phyloP scores from a whole-genome alignment of 305 asterid species.

The Rubia peregrina region DNA sequence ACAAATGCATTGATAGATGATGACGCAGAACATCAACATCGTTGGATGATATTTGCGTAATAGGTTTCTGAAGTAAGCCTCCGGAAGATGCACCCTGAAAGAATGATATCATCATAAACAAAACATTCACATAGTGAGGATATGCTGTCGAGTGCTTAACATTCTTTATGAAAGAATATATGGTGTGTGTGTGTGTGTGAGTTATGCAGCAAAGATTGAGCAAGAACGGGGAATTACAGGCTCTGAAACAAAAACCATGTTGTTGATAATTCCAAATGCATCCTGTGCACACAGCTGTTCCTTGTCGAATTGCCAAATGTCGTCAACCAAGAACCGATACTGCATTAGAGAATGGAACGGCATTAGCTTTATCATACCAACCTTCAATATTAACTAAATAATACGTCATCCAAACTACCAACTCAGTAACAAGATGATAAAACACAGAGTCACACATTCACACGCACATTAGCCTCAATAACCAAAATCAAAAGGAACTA shows the following conservation, averaged over 20 bases:
- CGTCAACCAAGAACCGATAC: slow-evolving; percentile 69
- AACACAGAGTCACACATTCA: neutral
- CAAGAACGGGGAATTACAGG: slow-evolving; percentile 10
- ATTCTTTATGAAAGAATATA: neutral
- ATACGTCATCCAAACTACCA: slow-evolving; percentile 1
- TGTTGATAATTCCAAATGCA: slow-evolving; percentile 44
- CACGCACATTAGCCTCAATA: neutral
- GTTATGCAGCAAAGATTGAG: slow-evolving; percentile 23
- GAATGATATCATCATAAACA: slow-evolving; percentile 20
- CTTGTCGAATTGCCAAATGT: slow-evolving; percentile 51
- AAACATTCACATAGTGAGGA: neutral
- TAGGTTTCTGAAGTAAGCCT: slow-evolving; percentile 19
- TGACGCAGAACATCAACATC: slow-evolving; percentile 40
- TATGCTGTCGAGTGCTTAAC: neutral
- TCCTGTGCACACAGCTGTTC: slow-evolving; percentile 45
- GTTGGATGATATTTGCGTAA: slow-evolving; percentile 22
- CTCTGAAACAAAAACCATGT: slow-evolving; percentile 34
- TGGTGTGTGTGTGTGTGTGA: neutral
- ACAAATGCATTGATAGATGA: slow-evolving; percentile 43
- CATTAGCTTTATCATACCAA: neutral
- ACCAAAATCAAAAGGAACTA: neutral
- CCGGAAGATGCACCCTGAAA: slow-evolving; percentile 42
- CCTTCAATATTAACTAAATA: neutral
- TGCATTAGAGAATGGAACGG: slow-evolving; percentile 21
- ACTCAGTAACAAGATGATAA: neutral